Percentiles rank a stretch among this genome's conserved stretches.
Evolutionary conservation across 768 basidiomycete species (phyloP).

Genomic region (Chlorophyllum brunneum): DNA sequence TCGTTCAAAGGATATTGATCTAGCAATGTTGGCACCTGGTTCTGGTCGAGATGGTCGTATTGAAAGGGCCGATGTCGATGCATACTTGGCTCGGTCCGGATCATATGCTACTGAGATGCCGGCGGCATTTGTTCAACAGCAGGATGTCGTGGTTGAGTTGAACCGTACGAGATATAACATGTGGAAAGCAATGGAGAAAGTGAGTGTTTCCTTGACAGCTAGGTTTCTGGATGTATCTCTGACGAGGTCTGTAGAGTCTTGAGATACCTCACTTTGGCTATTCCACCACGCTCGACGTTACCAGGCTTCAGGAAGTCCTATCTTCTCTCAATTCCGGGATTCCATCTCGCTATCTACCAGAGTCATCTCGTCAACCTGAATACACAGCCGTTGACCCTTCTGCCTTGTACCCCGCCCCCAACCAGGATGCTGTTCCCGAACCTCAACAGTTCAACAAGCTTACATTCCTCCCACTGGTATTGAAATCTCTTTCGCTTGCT

Average conservation of each 20-base stretch:
- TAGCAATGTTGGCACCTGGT: constrained; percentile 54
- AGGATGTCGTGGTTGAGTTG: constrained; percentile 66
- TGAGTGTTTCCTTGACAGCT: constrained; percentile 21
- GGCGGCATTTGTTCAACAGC: constrained; percentile 15
- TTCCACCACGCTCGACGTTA: constrained; percentile 72
- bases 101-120: constrained; percentile 12
- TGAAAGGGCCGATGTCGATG: constrained; percentile 71
- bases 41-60: constrained; percentile 74
- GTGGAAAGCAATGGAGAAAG: constrained; percentile 91
- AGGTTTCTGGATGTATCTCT: neutral
- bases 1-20: constrained; percentile 57
- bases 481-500: constrained; percentile 76
- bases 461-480: constrained; percentile 78
- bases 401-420: constrained; percentile 34
- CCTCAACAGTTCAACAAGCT: constrained; percentile 58
- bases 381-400: constrained; percentile 34
- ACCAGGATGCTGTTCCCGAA: constrained; percentile 40
- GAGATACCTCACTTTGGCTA: constrained; percentile 88
- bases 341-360: constrained; percentile 47
- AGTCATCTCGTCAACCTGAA: constrained; percentile 13
- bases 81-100: constrained; percentile 37
- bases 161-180: constrained; percentile 76
- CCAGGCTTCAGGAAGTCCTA: constrained; percentile 57
- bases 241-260: constrained; percentile 50
- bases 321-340: constrained; percentile 67